These are phyloP conservation scores for Podosphaera xanthii DNA, from an alignment of 2,329 filamentous ascomycete species.

Conservation along the genomic window DNA sequence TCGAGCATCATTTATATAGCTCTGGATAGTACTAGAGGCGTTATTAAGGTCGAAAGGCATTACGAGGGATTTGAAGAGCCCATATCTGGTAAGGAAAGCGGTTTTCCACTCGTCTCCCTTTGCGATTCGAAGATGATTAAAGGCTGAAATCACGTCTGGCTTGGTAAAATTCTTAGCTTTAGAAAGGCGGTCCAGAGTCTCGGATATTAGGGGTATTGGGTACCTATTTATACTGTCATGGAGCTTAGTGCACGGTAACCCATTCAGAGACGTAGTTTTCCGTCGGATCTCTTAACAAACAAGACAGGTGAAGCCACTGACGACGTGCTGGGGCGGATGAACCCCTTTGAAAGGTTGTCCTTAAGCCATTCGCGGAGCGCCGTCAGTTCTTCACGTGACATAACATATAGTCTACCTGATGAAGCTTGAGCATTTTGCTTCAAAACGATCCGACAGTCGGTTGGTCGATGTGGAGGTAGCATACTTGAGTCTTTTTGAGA, in stretches of 20 bases:
- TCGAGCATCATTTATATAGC: background rate
- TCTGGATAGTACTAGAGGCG: background rate
- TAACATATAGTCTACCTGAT: no score
- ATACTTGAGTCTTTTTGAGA: no score
- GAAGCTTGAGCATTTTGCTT: no score
- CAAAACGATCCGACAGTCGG: no score
- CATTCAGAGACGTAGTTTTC: no score
- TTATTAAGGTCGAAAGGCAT: constrained; percentile 1
- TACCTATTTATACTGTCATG: background rate
- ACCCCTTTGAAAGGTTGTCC: background rate
- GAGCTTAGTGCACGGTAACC: no score
- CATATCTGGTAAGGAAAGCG: background rate
- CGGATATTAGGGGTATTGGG: background rate
- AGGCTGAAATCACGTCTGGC: background rate
- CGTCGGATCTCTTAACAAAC: no score
- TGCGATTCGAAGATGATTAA: background rate
- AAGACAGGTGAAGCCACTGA: no score
- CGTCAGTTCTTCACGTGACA: background rate
- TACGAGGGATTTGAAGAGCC: background rate
- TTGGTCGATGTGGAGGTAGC: no score
- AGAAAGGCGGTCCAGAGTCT: background rate
- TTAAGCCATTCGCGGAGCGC: background rate
- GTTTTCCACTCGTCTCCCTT: background rate
- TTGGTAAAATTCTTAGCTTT: background rate
- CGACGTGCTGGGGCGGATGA: background rate